Conservation (phyloP, 306 rosid genomes). For the Potentilla sterilis region DNA sequence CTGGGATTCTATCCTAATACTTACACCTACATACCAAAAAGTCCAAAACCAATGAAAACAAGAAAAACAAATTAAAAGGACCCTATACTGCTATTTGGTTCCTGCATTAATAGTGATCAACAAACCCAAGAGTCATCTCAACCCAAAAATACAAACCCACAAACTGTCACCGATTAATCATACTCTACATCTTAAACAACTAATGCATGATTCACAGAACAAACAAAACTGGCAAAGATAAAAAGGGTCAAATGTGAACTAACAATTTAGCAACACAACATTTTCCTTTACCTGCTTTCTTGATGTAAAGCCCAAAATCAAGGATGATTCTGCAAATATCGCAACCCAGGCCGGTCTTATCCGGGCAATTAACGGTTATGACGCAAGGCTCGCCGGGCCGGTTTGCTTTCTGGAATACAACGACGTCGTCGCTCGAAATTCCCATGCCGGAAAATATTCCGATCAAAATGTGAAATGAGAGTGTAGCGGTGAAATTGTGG, state of each 20-base stretch:
- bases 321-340: slow-evolving; percentile 67
- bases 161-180: no score
- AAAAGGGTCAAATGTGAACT: not conserved
- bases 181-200: no score
- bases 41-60: no score
- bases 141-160: no score
- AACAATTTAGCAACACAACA: not conserved
- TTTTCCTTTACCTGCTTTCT: slow-evolving; percentile 55
- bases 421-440: slow-evolving; percentile 50
- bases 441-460: slow-evolving; percentile 34
- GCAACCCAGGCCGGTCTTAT: slow-evolving; percentile 69
- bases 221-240: not conserved
- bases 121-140: not conserved
- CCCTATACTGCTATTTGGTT: not conserved
- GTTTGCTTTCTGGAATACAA: slow-evolving; percentile 44
- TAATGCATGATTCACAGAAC: no score
- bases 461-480: not conserved
- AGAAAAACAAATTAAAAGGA: not conserved
- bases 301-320: slow-evolving; percentile 59
- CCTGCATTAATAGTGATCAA: not conserved
- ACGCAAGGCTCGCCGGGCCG: slow-evolving; percentile 45
- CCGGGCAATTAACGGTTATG: slow-evolving; percentile 73
- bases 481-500: not conserved
- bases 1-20: not conserved
- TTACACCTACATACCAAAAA: no score